A percentile compares a stretch with the other conserved stretches of the same genome.
These are phyloP conservation scores for Cetradonia linearis DNA, from an alignment of 495 filamentous ascomycete species.

Conservation along the genomic window DNA sequence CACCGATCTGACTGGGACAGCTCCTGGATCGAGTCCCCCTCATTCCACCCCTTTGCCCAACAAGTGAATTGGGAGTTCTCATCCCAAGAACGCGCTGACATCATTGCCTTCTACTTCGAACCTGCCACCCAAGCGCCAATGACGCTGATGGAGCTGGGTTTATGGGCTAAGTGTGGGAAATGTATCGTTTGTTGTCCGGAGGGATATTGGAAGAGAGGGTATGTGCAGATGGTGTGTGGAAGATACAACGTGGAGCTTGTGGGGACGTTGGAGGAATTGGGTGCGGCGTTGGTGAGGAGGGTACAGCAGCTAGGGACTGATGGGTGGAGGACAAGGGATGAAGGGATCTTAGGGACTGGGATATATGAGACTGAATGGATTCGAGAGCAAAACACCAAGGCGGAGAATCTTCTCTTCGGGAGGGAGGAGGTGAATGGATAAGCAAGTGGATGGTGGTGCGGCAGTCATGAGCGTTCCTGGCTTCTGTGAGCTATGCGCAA, in stretches of 20 bases:
- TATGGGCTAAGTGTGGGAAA: conserved; percentile 38
- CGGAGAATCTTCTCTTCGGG: background rate
- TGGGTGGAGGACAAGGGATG: background rate
- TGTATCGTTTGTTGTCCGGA: conserved; percentile 42
- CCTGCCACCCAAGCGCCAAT: conserved; percentile 37
- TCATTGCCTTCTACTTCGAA: conserved; percentile 48
- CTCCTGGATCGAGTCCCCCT: conserved; percentile 39
- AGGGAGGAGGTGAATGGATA: background rate
- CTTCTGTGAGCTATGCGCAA: background rate
- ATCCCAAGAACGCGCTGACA: conserved; percentile 40
- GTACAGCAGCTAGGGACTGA: too few species aligned
- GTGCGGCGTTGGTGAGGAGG: background rate
- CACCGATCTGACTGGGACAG: conserved; percentile 44
- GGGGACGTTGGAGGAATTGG: background rate
- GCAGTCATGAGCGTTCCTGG: background rate
- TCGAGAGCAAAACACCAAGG: background rate
- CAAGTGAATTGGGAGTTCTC: conserved; percentile 54
- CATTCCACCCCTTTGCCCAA: conserved; percentile 35
- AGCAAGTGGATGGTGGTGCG: background rate
- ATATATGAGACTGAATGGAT: background rate
- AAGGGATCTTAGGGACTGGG: background rate
- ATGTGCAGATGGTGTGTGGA: conserved; percentile 45
- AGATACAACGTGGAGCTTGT: conserved; percentile 19
- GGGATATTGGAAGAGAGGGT: conserved; percentile 46
- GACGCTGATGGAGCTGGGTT: conserved; percentile 43